These are phyloP conservation scores for Calocybe cyanea DNA, from an alignment of 768 basidiomycete genomes.

Conservation along the genomic window DNA sequence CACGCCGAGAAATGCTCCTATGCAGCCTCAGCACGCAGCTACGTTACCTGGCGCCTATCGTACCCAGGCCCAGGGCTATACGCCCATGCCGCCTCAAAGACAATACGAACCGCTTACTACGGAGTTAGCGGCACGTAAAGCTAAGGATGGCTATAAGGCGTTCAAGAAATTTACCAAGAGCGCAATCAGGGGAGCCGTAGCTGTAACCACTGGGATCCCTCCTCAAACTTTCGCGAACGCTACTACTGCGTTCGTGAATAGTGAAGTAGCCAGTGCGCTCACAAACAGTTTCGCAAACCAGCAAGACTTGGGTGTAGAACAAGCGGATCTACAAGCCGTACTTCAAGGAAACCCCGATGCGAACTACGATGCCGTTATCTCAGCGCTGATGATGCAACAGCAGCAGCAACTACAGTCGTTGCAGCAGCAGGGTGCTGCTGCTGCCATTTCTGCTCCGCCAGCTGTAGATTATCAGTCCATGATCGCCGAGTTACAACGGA, in stretches of 20 bases:
- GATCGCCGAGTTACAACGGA: conserved; percentile 13
- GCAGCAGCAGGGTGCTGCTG: background rate
- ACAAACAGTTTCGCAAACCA: background rate
- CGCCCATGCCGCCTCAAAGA: background rate
- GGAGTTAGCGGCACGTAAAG: too few species aligned
- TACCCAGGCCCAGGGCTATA: too few species aligned
- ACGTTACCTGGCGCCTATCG: too few species aligned
- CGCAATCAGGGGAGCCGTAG: too few species aligned
- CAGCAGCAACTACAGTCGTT: background rate
- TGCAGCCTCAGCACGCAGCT: too few species aligned
- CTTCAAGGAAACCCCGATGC: too few species aligned
- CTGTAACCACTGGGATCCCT: too few species aligned
- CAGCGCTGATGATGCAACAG: too few species aligned
- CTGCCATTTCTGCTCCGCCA: background rate
- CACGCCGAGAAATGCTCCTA: too few species aligned
- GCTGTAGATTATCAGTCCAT: conserved; percentile 1
- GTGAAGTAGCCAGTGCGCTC: too few species aligned
- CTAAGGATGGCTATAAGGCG: background rate
- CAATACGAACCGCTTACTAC: background rate
- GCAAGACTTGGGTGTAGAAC: too few species aligned
- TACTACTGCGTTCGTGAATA: background rate
- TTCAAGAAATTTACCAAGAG: background rate
- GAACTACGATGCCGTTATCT: background rate
- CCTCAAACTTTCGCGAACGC: background rate
- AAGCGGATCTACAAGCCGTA: too few species aligned